phyloP scores from a whole-genome alignment of 768 basidiomycete genomes.

The Panellus pusillus region DNA sequence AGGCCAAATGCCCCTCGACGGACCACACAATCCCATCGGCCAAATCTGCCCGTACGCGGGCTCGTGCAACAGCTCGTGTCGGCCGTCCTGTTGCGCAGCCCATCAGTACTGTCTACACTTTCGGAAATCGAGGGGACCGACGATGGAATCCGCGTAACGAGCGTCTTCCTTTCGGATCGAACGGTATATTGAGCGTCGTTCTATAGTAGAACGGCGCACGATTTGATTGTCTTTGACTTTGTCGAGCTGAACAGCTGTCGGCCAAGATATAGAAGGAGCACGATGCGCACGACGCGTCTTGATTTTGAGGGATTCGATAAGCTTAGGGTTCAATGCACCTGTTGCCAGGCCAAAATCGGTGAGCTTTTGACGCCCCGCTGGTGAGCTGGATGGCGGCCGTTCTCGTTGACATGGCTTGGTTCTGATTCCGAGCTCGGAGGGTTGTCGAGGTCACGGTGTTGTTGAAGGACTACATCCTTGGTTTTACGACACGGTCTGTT shows the following conservation, averaged over 20 bases:
- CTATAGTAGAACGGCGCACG: conserved; percentile 87
- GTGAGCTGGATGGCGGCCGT: too few relatives aligned
- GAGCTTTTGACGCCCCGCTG: conserved; percentile 48
- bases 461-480: too few relatives aligned
- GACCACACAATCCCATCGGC: too few relatives aligned
- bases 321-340: conserved; percentile 89
- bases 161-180: conserved; percentile 89
- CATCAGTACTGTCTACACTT: too few relatives aligned
- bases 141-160: conserved; percentile 95
- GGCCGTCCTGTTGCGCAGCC: too few relatives aligned
- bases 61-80: too few relatives aligned
- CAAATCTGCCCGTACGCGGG: too few relatives aligned
- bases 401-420: too few relatives aligned
- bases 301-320: conserved; percentile 92
- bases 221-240: conserved; percentile 94
- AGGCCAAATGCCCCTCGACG: too few relatives aligned
- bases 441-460: too few relatives aligned
- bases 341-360: conserved; percentile 98
- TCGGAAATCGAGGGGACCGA: conserved; percentile 87
- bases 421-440: too few relatives aligned
- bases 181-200: conserved; percentile 92
- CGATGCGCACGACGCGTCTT: conserved; percentile 64
- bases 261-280: background rate
- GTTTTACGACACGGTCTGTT: too few relatives aligned
- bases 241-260: conserved; percentile 63